These are phyloP conservation scores for Tuber umbilicatum DNA, from an alignment of 495 filamentous ascomycete genomes.

Conservation along the genomic window DNA sequence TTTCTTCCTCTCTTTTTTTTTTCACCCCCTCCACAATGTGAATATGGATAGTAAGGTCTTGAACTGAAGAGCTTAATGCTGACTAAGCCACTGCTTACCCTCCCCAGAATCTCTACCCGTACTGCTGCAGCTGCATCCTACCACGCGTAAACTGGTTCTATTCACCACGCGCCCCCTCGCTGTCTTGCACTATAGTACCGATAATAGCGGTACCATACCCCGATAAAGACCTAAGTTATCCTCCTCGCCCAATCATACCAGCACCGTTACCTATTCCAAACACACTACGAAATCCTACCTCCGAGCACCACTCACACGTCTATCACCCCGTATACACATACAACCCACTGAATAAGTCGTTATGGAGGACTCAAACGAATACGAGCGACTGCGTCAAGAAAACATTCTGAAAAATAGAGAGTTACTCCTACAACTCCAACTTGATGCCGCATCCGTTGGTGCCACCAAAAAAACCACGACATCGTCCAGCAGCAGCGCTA, in stretches of 20 bases:
- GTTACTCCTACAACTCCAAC: slow-evolving; percentile 54
- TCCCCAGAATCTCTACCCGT: background rate
- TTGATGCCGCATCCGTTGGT: slow-evolving; percentile 52
- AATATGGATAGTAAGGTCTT: too few relatives aligned
- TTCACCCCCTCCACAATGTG: too few relatives aligned
- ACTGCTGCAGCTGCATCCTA: background rate
- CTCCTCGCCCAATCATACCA: background rate
- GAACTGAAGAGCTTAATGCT: background rate
- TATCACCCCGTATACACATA: background rate
- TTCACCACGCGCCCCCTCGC: background rate
- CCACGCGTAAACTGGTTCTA: background rate
- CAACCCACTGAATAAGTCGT: background rate
- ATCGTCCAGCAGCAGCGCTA: slow-evolving; percentile 31
- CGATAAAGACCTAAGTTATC: background rate
- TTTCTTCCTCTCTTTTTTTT: background rate
- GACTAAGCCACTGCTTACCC: background rate
- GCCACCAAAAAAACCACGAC: slow-evolving; percentile 36
- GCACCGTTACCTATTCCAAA: background rate
- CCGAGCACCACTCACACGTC: background rate
- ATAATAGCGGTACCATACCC: background rate
- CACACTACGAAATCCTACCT: background rate
- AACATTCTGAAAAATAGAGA: slow-evolving; percentile 71
- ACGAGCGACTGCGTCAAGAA: slow-evolving; percentile 61
- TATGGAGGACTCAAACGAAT: slow-evolving; percentile 48
- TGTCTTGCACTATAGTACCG: background rate